phyloP scores from a whole-genome alignment of 495 filamentous ascomycete genomes.

The Trichoderma erinaceum region DNA sequence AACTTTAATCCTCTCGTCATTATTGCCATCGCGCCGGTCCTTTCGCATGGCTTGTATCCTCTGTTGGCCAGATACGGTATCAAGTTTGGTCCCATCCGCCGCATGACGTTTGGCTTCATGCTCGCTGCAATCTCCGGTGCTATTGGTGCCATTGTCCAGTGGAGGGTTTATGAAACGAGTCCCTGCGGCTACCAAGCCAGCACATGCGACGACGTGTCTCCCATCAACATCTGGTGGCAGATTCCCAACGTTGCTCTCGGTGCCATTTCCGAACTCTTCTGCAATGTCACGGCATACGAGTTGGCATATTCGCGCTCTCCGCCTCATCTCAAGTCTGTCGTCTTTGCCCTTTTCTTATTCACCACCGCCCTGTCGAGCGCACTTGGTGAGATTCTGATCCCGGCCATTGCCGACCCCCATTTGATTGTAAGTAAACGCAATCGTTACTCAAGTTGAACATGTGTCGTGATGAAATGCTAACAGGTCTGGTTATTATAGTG shows the following conservation, averaged over 20 bases:
- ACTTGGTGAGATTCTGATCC: slow-evolving; percentile 38
- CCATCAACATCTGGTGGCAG: slow-evolving; percentile 46
- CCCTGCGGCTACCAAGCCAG: slow-evolving; percentile 53
- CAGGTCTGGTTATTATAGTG: slow-evolving; percentile 22
- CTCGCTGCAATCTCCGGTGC: slow-evolving; percentile 56
- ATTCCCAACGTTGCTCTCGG: slow-evolving; percentile 58
- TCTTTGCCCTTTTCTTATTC: slow-evolving; percentile 26
- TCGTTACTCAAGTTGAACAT: background rate
- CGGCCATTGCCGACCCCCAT: slow-evolving; percentile 50
- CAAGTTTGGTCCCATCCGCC: slow-evolving; percentile 66
- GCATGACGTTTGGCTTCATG: slow-evolving; percentile 63
- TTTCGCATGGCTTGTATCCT: slow-evolving; percentile 65
- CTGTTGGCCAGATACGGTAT: slow-evolving; percentile 54
- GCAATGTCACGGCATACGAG: slow-evolving; percentile 57
- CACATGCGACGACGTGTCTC: slow-evolving; percentile 23
- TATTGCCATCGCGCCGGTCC: slow-evolving; percentile 73
- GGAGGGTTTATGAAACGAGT: slow-evolving; percentile 62
- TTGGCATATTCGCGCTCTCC: slow-evolving; percentile 35
- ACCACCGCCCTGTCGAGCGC: slow-evolving; percentile 23
- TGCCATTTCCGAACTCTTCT: slow-evolving; percentile 65
- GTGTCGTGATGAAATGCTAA: background rate
- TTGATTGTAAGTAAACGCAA: slow-evolving; percentile 20
- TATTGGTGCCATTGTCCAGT: slow-evolving; percentile 57
- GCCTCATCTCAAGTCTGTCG: slow-evolving; percentile 28
- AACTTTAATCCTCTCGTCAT: slow-evolving; percentile 73